Conservation (phyloP, 495 filamentous ascomycete genomes). For the Pyronema domesticum region DNA sequence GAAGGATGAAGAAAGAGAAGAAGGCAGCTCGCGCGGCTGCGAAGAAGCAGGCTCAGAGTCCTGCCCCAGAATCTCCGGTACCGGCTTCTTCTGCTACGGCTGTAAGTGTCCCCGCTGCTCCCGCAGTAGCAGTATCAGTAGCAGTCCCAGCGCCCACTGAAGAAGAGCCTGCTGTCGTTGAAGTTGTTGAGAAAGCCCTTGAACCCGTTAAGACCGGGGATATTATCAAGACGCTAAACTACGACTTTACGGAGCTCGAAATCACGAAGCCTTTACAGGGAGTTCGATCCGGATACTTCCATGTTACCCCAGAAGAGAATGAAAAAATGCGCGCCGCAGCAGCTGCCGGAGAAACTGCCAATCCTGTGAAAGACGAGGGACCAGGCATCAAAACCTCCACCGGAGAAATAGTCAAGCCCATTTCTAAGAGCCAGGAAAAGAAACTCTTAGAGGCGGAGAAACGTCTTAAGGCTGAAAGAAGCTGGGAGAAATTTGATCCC, state of each 20-base stretch:
- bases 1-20: slow-evolving; percentile 23
- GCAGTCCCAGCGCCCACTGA: background rate
- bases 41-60: background rate
- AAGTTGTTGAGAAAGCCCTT: too few species aligned
- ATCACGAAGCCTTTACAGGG: slow-evolving; percentile 38
- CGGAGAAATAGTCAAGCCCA: too few species aligned
- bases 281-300: slow-evolving; percentile 31
- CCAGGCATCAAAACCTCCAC: too few species aligned
- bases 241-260: slow-evolving; percentile 34
- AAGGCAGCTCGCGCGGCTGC: background rate
- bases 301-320: slow-evolving; percentile 34
- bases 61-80: background rate
- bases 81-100: background rate
- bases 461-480: slow-evolving; percentile 27
- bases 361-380: too few species aligned
- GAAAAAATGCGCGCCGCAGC: slow-evolving; percentile 4
- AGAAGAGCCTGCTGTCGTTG: background rate
- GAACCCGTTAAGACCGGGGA: too few species aligned
- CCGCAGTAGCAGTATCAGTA: background rate
- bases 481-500: background rate
- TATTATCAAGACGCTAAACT: slow-evolving; percentile 23
- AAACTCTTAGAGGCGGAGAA: slow-evolving; percentile 57
- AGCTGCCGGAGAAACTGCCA: too few species aligned
- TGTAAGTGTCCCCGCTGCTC: background rate
- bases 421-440: slow-evolving; percentile 31